These are phyloP conservation scores for Wallacemonas sp. DNA, from an alignment of 208 protist species.

Conservation along the genomic window DNA sequence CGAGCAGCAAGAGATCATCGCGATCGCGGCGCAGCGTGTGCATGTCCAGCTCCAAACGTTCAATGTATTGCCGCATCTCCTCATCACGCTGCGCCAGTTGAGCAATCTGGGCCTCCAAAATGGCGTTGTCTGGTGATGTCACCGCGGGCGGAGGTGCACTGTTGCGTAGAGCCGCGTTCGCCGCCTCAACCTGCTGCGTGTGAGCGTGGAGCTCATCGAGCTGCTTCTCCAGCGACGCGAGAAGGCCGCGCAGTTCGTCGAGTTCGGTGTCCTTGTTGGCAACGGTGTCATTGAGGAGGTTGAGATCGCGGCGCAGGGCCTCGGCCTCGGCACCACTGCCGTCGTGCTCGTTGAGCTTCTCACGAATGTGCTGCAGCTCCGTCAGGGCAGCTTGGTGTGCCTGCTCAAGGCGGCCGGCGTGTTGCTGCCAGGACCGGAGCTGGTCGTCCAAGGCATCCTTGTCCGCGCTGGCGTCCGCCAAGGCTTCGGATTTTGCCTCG, in stretches of 20 bases:
- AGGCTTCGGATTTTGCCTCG: conserved; percentile 10
- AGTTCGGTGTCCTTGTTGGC: neutral
- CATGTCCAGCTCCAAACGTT: conserved; percentile 17
- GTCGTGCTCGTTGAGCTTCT: neutral
- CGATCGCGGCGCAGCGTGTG: conserved; percentile 38
- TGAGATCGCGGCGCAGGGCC: neutral
- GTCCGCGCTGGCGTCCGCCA: conserved; percentile 44
- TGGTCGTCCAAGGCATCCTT: conserved; percentile 22
- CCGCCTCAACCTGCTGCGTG: neutral
- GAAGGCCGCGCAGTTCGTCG: neutral
- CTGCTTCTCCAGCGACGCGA: neutral
- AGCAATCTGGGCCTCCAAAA: neutral
- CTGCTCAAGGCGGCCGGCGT: neutral
- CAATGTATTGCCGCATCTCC: conserved; percentile 10
- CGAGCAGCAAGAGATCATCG: conserved; percentile 54
- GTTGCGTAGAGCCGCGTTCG: neutral
- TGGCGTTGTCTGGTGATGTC: neutral
- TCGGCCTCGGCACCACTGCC: neutral
- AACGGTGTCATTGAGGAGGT: neutral
- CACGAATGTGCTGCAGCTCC: neutral
- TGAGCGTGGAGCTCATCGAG: neutral
- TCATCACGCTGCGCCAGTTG: neutral
- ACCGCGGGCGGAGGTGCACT: neutral
- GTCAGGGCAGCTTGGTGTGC: conserved; percentile 5
- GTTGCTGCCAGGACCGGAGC: neutral